Conservation (phyloP, 345 rosid species). For the Populus deltoides region DNA sequence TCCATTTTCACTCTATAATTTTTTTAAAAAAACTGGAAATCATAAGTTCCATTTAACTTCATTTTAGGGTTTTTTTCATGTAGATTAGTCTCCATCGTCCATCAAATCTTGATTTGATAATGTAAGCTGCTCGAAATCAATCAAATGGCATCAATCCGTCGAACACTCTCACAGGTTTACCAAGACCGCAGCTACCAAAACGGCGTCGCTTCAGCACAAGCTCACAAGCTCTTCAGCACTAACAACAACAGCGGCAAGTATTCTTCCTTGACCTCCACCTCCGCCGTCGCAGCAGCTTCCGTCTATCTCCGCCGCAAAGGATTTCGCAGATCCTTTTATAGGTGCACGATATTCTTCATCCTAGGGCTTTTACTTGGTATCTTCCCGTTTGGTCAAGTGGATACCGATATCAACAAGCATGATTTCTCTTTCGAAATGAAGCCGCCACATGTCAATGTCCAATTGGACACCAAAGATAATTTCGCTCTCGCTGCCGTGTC, state of each 20-base stretch:
- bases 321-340: slow-evolving; percentile 59
- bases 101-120: slow-evolving; percentile 14
- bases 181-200: slow-evolving; percentile 52
- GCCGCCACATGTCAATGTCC: slow-evolving; percentile 50
- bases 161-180: slow-evolving; percentile 77
- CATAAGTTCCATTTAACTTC: neutral
- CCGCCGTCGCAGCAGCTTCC: slow-evolving; percentile 21
- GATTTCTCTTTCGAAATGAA: slow-evolving; percentile 68
- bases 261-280: slow-evolving; percentile 34
- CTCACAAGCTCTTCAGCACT: slow-evolving; percentile 29
- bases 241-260: slow-evolving; percentile 26
- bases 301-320: slow-evolving; percentile 35
- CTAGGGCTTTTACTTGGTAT: slow-evolving; percentile 65
- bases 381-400: slow-evolving; percentile 56
- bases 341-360: slow-evolving; percentile 59
- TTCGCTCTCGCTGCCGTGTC: slow-evolving; percentile 28
- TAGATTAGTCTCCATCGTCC: neutral
- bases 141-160: slow-evolving; percentile 83
- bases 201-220: neutral
- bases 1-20: too few relatives aligned
- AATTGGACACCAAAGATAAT: slow-evolving; percentile 25
- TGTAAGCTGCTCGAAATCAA: slow-evolving; percentile 9
- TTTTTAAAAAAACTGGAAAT: too few relatives aligned
- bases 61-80: neutral
- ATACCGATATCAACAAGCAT: slow-evolving; percentile 35